A percentile compares a stretch with the other conserved stretches of the same genome.
Conservation (phyloP, 23 red algal genomes). For the Gracilariopsis chorda region DNA sequence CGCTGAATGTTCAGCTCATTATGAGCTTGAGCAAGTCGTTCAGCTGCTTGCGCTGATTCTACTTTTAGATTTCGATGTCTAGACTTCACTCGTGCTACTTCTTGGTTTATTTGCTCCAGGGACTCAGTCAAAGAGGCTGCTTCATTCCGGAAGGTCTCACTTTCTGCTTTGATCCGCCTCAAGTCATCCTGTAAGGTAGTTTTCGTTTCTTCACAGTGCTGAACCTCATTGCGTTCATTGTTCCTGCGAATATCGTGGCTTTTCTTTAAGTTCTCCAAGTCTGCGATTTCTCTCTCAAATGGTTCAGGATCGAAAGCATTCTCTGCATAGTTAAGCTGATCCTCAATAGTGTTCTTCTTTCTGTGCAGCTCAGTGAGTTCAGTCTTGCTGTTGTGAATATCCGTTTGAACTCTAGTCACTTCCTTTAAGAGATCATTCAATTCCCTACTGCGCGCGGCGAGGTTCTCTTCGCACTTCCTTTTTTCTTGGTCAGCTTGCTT, state of each 20-base stretch:
- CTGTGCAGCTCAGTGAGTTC: background rate
- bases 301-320: slow-evolving; percentile 57
- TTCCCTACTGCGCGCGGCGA: background rate
- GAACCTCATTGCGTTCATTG: background rate
- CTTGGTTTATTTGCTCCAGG: background rate
- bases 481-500: background rate
- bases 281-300: slow-evolving; percentile 40
- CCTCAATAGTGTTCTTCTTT: slow-evolving; percentile 36
- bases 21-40: background rate
- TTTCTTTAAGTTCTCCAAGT: background rate
- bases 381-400: background rate
- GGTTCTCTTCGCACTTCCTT: background rate
- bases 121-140: background rate
- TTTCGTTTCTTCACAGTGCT: background rate
- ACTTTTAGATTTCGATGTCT: slow-evolving; percentile 5
- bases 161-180: background rate
- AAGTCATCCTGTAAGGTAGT: slow-evolving; percentile 1
- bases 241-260: background rate
- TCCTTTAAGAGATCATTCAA: background rate
- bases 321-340: slow-evolving; percentile 35
- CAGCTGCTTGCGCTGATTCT: background rate
- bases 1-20: slow-evolving; percentile 24
- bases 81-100: slow-evolving; percentile 17
- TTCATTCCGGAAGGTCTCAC: background rate
- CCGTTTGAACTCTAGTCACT: background rate